phyloP scores from a whole-genome alignment of 345 rosid species.

The Crucihimalaya himalaica region DNA sequence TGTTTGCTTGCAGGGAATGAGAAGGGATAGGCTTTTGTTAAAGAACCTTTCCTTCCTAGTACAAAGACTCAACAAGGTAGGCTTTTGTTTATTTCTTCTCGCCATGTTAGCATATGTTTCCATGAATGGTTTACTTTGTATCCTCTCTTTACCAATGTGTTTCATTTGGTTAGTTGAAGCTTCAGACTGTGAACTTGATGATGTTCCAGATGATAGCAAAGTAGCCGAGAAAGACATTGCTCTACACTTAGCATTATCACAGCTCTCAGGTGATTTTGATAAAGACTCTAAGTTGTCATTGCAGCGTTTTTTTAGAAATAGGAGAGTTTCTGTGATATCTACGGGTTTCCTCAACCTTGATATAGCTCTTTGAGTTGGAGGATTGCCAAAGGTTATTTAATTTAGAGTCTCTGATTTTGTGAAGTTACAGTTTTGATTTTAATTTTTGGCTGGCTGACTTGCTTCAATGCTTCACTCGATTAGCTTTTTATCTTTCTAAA shows the following conservation, averaged over 20 bases:
- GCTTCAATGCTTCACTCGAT: conserved; percentile 2
- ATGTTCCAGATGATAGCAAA: conserved; percentile 53
- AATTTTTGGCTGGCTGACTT: background rate
- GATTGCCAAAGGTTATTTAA: conserved; percentile 79
- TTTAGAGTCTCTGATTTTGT: conserved; percentile 9
- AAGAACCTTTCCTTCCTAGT: conserved; percentile 55
- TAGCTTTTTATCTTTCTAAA: conserved; percentile 62
- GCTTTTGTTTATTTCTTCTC: conserved; percentile 5
- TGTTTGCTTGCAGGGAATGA: too few relatives aligned
- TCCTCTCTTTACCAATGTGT: conserved; percentile 6
- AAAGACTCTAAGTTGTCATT: conserved; percentile 72
- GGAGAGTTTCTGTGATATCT: conserved; percentile 75
- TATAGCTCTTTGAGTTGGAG: conserved; percentile 83
- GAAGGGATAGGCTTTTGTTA: too few relatives aligned
- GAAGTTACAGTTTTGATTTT: background rate
- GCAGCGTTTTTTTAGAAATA: conserved; percentile 58
- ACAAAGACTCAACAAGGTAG: conserved; percentile 68
- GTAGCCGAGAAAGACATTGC: conserved; percentile 59
- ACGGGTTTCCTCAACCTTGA: conserved; percentile 94
- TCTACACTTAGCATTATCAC: conserved; percentile 64
- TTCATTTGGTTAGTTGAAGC: conserved; percentile 50
- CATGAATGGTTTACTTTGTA: background rate
- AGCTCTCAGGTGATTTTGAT: conserved; percentile 68
- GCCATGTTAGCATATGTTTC: too few relatives aligned
- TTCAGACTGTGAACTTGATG: conserved; percentile 69